These are phyloP conservation scores for Nannochloris sp. DNA, from an alignment of 139 green algal species.

Conservation along the genomic window DNA sequence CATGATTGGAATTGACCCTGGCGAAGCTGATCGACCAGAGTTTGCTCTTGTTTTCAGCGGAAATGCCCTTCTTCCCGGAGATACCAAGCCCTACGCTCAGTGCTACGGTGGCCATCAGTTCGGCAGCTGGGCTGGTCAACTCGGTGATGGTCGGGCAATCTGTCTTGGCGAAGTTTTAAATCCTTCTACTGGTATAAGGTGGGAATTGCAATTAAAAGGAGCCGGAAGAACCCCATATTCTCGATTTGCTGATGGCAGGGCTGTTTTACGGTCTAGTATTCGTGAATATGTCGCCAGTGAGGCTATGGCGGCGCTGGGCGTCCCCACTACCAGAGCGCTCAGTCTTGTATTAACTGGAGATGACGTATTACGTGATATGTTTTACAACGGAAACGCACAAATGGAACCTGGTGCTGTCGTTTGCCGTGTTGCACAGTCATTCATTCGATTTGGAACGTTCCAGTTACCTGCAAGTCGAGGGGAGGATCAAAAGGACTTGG, in stretches of 20 bases:
- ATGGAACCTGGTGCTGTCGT: slow-evolving; percentile 73
- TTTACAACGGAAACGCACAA: slow-evolving; percentile 40
- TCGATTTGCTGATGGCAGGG: slow-evolving; percentile 76
- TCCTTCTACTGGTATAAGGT: slow-evolving; percentile 30
- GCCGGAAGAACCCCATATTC: slow-evolving; percentile 91
- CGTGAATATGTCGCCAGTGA: slow-evolving; percentile 84
- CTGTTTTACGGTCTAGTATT: slow-evolving; percentile 80
- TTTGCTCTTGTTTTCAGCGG: slow-evolving; percentile 61
- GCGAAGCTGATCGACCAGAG: slow-evolving; percentile 49
- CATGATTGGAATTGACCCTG: slow-evolving; percentile 54
- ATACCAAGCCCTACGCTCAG: slow-evolving; percentile 52
- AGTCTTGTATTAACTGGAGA: slow-evolving; percentile 75
- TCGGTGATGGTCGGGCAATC: slow-evolving; percentile 84
- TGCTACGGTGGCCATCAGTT: slow-evolving; percentile 83
- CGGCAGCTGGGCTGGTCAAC: slow-evolving; percentile 64
- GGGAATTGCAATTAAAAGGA: slow-evolving; percentile 95
- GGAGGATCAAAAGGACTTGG: slow-evolving; percentile 38
- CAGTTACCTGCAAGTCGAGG: slow-evolving; percentile 65
- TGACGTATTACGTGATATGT: slow-evolving; percentile 78
- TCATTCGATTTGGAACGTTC: slow-evolving; percentile 91
- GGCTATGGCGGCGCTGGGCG: slow-evolving; percentile 75
- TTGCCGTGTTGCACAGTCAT: slow-evolving; percentile 72
- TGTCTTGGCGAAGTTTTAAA: slow-evolving; percentile 64
- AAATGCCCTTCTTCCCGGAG: not conserved
- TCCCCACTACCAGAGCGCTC: slow-evolving; percentile 89